Percentiles rank a stretch among this genome's conserved stretches.
Conservation (phyloP, 2,329 filamentous ascomycete genomes). For the Seiridium unicorne region DNA sequence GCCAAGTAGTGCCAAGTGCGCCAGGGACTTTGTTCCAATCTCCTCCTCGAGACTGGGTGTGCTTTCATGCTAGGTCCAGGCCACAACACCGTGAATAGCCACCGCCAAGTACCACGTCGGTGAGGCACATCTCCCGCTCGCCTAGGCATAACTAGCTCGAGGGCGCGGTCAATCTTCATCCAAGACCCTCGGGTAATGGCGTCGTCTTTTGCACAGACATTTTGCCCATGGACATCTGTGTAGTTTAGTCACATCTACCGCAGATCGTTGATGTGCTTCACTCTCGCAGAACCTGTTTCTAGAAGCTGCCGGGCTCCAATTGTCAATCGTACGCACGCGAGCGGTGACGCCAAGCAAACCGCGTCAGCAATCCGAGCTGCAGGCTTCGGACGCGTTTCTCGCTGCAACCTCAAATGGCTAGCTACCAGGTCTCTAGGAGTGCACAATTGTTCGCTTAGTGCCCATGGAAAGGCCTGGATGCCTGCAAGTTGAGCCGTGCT, state of each 20-base stretch:
- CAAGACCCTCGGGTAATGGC: too few relatives aligned
- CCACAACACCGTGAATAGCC: neutral
- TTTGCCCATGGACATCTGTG: neutral
- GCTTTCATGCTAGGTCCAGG: neutral
- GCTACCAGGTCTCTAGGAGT: neutral
- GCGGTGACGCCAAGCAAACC: neutral
- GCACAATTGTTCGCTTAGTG: too few relatives aligned
- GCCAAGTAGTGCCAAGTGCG: slow-evolving; percentile 9
- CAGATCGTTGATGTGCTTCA: too few relatives aligned
- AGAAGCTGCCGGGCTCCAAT: neutral
- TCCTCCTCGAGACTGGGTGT: neutral
- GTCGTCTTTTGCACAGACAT: neutral
- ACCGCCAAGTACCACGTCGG: neutral
- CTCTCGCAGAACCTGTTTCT: neutral
- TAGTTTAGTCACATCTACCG: too few relatives aligned
- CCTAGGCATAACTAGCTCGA: neutral
- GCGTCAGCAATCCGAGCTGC: neutral
- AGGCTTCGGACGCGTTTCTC: neutral
- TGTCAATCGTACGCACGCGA: neutral
- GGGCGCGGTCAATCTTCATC: neutral
- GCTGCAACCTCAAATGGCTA: neutral
- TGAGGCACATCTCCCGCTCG: neutral
- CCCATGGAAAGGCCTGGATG: too few relatives aligned
- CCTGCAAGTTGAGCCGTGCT: too few relatives aligned
- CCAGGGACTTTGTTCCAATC: neutral